phyloP scores from a whole-genome alignment of 2,329 filamentous ascomycete species.

The Colletotrichum zoysiae region DNA sequence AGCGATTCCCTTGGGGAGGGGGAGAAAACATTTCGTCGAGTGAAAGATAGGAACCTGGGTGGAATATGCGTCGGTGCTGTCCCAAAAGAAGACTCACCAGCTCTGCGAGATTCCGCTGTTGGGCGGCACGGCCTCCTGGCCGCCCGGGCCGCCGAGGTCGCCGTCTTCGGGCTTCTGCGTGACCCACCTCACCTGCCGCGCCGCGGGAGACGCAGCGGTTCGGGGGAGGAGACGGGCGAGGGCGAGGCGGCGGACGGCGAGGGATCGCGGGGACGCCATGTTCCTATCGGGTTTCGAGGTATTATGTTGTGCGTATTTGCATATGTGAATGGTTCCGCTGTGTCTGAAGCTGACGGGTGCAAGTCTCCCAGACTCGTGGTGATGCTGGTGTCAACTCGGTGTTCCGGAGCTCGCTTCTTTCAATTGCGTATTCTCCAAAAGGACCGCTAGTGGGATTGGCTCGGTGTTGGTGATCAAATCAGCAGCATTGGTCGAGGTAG shows the following conservation, averaged over 20 bases:
- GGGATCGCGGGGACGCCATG: constrained; percentile 23
- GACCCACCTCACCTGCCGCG: constrained; percentile 16
- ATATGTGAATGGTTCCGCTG: not conserved
- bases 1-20: not conserved
- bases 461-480: not conserved
- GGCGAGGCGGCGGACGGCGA: not conserved
- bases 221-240: not conserved
- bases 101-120: constrained; percentile 27
- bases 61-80: not conserved
- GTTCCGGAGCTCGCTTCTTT: not conserved
- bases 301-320: not conserved
- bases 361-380: not conserved
- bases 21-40: not conserved
- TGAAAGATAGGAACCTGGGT: not conserved
- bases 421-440: not conserved
- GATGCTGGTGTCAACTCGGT: not conserved
- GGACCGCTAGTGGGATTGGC: not conserved
- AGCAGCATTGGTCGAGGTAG: not conserved
- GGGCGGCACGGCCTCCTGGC: constrained; percentile 34
- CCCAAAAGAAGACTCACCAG: constrained; percentile 23
- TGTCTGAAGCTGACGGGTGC: not conserved
- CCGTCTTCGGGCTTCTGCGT: constrained; percentile 27
- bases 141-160: constrained; percentile 38
- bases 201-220: not conserved
- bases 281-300: not conserved